These are phyloP conservation scores for Trichoderma sp. DNA, from an alignment of 2,329 filamentous ascomycete species.

Conservation along the genomic window DNA sequence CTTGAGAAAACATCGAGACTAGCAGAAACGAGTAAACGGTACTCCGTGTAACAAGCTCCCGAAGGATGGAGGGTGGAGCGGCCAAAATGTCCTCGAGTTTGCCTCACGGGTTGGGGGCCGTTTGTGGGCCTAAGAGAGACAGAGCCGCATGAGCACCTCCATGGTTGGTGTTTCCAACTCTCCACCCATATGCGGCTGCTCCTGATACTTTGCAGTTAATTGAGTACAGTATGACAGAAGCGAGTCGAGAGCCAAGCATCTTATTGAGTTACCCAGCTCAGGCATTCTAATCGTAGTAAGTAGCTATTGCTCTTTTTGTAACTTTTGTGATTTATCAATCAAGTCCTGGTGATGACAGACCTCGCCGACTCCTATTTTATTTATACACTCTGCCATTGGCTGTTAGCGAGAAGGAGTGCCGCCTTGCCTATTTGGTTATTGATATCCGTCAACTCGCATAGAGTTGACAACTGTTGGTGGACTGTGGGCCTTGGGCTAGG, in stretches of 20 bases:
- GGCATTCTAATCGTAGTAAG: too few species aligned
- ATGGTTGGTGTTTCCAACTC: neutral
- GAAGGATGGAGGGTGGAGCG: neutral
- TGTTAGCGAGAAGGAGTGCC: neutral
- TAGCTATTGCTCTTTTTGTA: neutral
- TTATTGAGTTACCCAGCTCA: neutral
- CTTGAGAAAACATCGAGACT: neutral
- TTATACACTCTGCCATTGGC: neutral
- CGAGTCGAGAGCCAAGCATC: neutral
- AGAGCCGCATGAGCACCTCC: slow-evolving; percentile 1
- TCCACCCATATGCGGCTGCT: neutral
- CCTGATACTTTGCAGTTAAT: neutral
- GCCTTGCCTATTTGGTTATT: slow-evolving; percentile 8
- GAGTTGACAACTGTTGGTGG: neutral
- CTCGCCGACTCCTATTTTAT: neutral
- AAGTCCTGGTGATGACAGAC: neutral
- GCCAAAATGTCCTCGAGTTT: neutral
- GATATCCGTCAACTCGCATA: neutral
- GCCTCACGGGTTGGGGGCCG: slow-evolving; percentile 5
- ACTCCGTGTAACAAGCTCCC: neutral
- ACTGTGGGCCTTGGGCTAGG: neutral
- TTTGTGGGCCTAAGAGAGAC: neutral
- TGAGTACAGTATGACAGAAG: neutral
- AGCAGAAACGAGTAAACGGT: slow-evolving; percentile 2
- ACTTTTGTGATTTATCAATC: neutral